Percentiles rank a stretch among this genome's conserved stretches.
phyloP scores from a whole-genome alignment of 2,329 filamentous ascomycete species.

The Stagonosporopsis rhizophila region DNA sequence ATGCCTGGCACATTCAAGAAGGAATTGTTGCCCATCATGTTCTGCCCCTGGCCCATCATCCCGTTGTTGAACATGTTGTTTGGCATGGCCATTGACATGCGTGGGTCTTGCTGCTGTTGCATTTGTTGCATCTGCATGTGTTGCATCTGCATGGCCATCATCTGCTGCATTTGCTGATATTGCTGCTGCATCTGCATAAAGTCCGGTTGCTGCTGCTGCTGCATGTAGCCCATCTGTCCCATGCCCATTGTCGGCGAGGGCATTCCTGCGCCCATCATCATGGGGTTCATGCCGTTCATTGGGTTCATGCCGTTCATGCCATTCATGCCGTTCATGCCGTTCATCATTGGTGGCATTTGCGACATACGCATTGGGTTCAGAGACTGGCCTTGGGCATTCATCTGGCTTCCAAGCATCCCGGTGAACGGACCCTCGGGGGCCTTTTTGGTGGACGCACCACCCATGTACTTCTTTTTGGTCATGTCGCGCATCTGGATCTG shows the following conservation, averaged over 20 bases:
- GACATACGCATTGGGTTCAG: constrained; percentile 37
- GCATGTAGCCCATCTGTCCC: constrained; percentile 56
- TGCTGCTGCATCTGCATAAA: constrained; percentile 70
- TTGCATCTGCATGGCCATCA: constrained; percentile 38
- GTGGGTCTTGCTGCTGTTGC: constrained; percentile 42
- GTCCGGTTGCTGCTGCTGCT: neutral
- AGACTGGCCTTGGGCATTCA: constrained; percentile 37
- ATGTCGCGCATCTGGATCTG: constrained; percentile 49
- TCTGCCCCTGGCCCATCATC: constrained; percentile 27
- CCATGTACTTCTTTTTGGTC: constrained; percentile 47
- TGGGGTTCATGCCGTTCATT: constrained; percentile 30
- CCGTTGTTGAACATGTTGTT: constrained; percentile 30
- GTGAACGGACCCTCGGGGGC: constrained; percentile 42
- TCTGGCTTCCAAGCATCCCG: constrained; percentile 43
- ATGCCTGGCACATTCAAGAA: constrained; percentile 38
- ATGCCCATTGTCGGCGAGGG: constrained; percentile 39
- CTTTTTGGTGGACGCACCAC: constrained; percentile 44
- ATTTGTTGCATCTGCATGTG: constrained; percentile 53
- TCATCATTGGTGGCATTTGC: constrained; percentile 25
- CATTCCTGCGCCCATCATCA: constrained; percentile 39
- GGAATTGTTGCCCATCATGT: constrained; percentile 25
- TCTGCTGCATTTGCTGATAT: constrained; percentile 64
- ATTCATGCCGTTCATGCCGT: constrained; percentile 34
- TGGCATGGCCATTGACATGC: constrained; percentile 32
- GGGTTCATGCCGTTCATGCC: constrained; percentile 26